These are phyloP conservation scores for Arabidopsis suecica DNA, from an alignment of 345 rosid genomes.

Conservation along the genomic window DNA sequence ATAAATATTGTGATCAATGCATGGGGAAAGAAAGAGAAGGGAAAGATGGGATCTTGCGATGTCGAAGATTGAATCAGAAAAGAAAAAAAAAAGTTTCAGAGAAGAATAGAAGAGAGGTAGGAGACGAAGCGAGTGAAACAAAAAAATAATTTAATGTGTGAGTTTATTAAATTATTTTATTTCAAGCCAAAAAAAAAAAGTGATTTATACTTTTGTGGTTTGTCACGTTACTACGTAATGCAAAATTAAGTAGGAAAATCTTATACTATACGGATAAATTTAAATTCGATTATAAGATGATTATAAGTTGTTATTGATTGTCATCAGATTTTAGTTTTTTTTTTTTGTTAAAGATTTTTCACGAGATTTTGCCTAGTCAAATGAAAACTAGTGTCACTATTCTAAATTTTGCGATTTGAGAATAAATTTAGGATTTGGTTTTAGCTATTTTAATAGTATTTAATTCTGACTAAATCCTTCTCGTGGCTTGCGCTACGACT, in stretches of 20 bases:
- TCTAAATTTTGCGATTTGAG: conserved; percentile 33
- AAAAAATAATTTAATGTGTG: not conserved
- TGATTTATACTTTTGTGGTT: not conserved
- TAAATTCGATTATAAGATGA: not conserved
- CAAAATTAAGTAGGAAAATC: not conserved
- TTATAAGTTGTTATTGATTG: conserved; percentile 1
- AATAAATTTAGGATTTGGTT: conserved; percentile 36
- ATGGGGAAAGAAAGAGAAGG: conserved; percentile 34
- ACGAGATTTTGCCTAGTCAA: conserved; percentile 42
- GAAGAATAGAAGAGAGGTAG: conserved; percentile 41
- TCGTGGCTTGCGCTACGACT: conserved; percentile 39
- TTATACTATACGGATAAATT: not conserved
- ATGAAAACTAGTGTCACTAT: conserved; percentile 41
- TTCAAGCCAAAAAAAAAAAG: not conserved
- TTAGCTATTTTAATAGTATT: conserved; percentile 33
- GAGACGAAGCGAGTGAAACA: conserved; percentile 34
- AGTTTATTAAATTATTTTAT: conserved; percentile 3
- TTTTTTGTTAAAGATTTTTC: not conserved
- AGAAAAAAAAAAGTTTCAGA: conserved; percentile 36
- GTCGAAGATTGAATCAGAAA: conserved; percentile 40
- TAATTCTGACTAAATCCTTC: conserved; percentile 41
- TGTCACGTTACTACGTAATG: not conserved
- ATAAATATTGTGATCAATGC: conserved; percentile 15
- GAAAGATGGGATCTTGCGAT: conserved; percentile 62
- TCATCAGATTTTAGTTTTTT: not conserved